Base-by-base conservation (phyloP, 371 early-diverging fungal genomes). In the Syncephalis plumigaleata region DNA sequence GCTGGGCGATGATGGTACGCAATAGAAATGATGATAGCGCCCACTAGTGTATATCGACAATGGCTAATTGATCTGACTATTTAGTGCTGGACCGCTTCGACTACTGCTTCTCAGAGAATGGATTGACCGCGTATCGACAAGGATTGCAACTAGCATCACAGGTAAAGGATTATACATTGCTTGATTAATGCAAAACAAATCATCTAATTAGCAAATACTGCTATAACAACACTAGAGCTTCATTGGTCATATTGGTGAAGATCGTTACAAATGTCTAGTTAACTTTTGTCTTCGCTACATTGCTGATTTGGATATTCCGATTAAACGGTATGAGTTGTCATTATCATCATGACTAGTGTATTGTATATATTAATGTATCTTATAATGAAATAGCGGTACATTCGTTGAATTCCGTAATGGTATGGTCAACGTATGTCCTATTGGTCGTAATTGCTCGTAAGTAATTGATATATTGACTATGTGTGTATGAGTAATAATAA, bases 381-480 rank as follows among this genome's bases (percentile, higher is more conserved):
- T 48, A 17, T 26, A 16, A 44, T 40, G 1, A 39, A 49, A 42
- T 56, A 85, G 94, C 60, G 99, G 99, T 46, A 98, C 94, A 5
- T 99, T 99, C 67, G 61, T 99, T 59, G 99, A 99, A 67, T 94
- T 93, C 77, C 84, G 99, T 54, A 87, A 87, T 58, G 98, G 98
- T 48, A 99, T 99, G 98, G 84, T 99, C 61, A 99, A 99, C 67
- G 81, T 99, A 36, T 93, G 92, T 36, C 99, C 99, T 43, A 89
- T 99, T 48, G 99, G 99, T 39, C 84, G 99, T 51, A 94, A 91
- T 73, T 98, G 98, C 84, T 66, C 75, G 60, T 70, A 66, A 51
- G 65, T 52, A 16, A 40, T 7, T 9, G n/a, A 49, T 31, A 18
- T 11, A 37, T 13, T 20, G 13, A 21, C 15, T 21, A 17, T 22